Evolutionary conservation across 768 basidiomycete species (phyloP).

Genomic region (Dioszegia hungarica): DNA sequence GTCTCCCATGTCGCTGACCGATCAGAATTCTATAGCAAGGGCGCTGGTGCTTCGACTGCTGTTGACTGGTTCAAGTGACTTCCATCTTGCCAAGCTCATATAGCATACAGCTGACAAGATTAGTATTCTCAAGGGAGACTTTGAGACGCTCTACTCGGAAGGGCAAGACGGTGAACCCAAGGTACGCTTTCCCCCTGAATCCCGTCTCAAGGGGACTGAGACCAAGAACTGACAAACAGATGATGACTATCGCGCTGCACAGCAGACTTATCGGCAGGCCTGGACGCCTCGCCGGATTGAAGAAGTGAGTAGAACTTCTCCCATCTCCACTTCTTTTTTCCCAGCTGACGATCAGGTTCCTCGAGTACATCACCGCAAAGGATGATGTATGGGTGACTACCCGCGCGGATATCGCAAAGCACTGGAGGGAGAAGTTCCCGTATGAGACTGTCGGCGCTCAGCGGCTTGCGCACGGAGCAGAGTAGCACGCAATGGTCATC

Average conservation of each 20-base stretch:
- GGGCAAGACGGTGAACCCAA: slow-evolving; percentile 21
- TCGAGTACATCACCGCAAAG: slow-evolving; percentile 25
- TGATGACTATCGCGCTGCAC: slow-evolving; percentile 36
- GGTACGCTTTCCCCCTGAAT: neutral
- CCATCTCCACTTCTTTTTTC: neutral
- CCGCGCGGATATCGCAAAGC: slow-evolving; percentile 20
- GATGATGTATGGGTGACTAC: slow-evolving; percentile 30
- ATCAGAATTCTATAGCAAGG: slow-evolving; percentile 22
- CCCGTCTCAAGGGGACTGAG: neutral
- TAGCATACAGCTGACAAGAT: neutral
- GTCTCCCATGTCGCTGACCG: no score
- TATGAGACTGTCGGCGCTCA: slow-evolving; percentile 25
- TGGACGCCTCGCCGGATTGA: slow-evolving; percentile 21
- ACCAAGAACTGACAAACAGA: neutral
- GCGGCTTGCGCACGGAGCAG: no score
- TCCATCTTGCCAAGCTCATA: no score
- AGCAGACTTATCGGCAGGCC: slow-evolving; percentile 32
- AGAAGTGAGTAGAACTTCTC: slow-evolving; percentile 1
- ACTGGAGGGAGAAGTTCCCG: slow-evolving; percentile 27
- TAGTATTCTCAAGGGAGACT: slow-evolving; percentile 23
- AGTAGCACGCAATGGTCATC: neutral
- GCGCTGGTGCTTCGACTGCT: slow-evolving; percentile 22
- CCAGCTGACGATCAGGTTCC: slow-evolving; percentile 15
- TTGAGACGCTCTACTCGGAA: slow-evolving; percentile 33
- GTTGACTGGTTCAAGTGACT: slow-evolving; percentile 23